Conservation (phyloP, 305 asterid species). For the Nicotiana rustica region DNA sequence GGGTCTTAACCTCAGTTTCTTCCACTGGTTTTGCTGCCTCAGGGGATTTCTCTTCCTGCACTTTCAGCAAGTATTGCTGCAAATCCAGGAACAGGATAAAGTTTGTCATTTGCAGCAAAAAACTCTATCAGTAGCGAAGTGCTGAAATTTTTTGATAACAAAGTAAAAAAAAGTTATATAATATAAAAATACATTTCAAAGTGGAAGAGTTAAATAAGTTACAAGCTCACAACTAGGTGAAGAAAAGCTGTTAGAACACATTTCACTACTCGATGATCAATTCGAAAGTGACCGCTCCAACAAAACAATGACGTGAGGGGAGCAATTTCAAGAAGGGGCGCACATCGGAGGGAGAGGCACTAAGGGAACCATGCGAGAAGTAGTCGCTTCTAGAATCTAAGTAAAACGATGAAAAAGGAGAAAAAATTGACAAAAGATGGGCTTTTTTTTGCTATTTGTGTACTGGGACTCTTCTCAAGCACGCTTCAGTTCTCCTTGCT, state of each 20-base stretch:
- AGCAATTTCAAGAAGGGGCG: slow-evolving; percentile 2
- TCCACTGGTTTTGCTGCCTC: slow-evolving; percentile 50
- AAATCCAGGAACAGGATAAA: slow-evolving; percentile 4
- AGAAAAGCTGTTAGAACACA: neutral
- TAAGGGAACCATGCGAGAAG: neutral
- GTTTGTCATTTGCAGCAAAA: slow-evolving; percentile 1
- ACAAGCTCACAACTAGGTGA: slow-evolving; percentile 23
- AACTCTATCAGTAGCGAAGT: neutral
- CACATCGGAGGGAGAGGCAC: neutral
- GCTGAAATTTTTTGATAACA: neutral
- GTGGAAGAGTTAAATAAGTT: slow-evolving; percentile 1
- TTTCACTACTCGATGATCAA: neutral
- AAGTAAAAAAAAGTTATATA: neutral
- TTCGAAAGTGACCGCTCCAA: neutral
- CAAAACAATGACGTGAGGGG: neutral
- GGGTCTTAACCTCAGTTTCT: slow-evolving; percentile 50
- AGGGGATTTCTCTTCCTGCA: slow-evolving; percentile 50
- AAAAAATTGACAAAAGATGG: neutral
- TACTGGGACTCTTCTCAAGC: neutral
- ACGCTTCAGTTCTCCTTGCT: slow-evolving; percentile 4
- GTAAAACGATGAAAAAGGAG: neutral
- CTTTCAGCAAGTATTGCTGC: slow-evolving; percentile 81
- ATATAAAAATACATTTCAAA: neutral
- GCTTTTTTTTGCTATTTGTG: neutral
- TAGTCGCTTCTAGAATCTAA: neutral